These are phyloP conservation scores for Saxispiralis lemnorum DNA, from an alignment of 495 filamentous ascomycete genomes.

Conservation along the genomic window DNA sequence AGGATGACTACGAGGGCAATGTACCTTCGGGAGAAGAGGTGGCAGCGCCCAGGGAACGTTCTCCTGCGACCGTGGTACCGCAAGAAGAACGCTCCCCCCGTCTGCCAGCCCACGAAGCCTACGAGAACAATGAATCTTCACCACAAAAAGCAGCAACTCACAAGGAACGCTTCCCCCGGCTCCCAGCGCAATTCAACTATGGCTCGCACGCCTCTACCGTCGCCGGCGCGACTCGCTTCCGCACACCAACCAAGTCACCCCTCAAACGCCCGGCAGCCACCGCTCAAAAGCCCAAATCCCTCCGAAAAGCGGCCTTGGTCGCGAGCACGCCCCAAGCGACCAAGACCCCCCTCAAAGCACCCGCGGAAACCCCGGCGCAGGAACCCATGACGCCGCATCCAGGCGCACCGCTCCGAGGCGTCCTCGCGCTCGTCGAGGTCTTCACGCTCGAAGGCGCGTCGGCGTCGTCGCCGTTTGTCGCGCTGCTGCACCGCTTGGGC, in stretches of 20 bases:
- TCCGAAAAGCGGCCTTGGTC: slow-evolving; percentile 8
- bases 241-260: slow-evolving; percentile 6
- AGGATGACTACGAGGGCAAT: too few species aligned
- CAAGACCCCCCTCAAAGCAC: slow-evolving; percentile 11
- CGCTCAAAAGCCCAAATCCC: slow-evolving; percentile 6
- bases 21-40: too few species aligned
- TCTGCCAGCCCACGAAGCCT: too few species aligned
- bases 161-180: slow-evolving; percentile 6
- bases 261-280: slow-evolving; percentile 8
- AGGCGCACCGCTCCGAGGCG: slow-evolving; percentile 9
- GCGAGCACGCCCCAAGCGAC: slow-evolving; percentile 2
- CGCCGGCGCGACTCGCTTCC: slow-evolving; percentile 6
- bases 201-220: slow-evolving; percentile 4
- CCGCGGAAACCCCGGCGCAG: slow-evolving; percentile 9
- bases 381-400: slow-evolving; percentile 16
- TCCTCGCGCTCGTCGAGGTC: slow-evolving; percentile 50
- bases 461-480: slow-evolving; percentile 66
- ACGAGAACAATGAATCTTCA: too few species aligned
- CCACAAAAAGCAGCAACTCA: not conserved
- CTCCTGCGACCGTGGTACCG: too few species aligned
- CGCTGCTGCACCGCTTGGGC: slow-evolving; percentile 68
- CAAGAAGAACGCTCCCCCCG: too few species aligned
- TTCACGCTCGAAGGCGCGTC: slow-evolving; percentile 76
- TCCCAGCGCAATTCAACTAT: not conserved
- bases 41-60: too few species aligned